A percentile compares a stretch with the other conserved stretches of the same genome.
phyloP scores from a whole-genome alignment of 805 yeast species.

The Saccharomycopsis capsularis region DNA sequence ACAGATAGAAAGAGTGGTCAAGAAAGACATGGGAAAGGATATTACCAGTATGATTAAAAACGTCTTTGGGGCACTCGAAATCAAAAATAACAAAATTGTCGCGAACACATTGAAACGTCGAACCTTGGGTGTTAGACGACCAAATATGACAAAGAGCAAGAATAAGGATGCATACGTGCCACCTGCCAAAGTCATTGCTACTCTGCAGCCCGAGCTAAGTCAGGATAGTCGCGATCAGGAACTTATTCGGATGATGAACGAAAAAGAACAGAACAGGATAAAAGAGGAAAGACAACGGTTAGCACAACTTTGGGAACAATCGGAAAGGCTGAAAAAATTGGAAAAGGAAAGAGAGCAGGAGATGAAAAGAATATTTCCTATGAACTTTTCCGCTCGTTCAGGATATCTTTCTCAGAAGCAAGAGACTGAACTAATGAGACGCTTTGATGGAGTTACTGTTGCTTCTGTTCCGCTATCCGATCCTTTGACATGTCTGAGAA shows the following conservation, averaged over 20 bases:
- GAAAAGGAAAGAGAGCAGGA: not conserved
- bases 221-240: slow-evolving; percentile 17
- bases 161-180: no score
- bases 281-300: not conserved
- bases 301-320: not conserved
- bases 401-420: slow-evolving; percentile 15
- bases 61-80: slow-evolving; percentile 18
- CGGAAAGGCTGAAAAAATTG: not conserved
- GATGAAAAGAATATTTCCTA: slow-evolving; percentile 1
- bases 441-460: not conserved
- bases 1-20: slow-evolving; percentile 19
- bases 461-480: not conserved
- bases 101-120: slow-evolving; percentile 18
- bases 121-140: slow-evolving; percentile 13
- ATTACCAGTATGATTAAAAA: slow-evolving; percentile 21
- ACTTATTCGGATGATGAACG: slow-evolving; percentile 7
- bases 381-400: slow-evolving; percentile 7
- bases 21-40: slow-evolving; percentile 14
- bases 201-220: not conserved
- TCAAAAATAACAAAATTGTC: slow-evolving; percentile 17
- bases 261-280: not conserved
- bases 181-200: slow-evolving; percentile 1
- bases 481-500: no score
- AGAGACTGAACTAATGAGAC: slow-evolving; percentile 7
- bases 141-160: not conserved